Base-by-base conservation (phyloP, 805 yeast species). In the Cyberlindnera amylophila region DNA sequence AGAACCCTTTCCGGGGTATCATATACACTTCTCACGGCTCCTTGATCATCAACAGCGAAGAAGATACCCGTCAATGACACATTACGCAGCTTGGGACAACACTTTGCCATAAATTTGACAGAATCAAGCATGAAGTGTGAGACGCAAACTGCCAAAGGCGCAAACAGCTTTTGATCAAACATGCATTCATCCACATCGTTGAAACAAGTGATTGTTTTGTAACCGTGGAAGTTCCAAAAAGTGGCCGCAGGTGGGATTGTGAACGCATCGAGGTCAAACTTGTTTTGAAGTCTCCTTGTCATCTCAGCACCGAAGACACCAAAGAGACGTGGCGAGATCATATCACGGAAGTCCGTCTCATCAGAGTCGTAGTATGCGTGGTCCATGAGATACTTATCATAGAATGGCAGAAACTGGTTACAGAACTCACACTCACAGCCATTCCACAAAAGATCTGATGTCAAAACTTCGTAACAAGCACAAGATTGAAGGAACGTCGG, bases 391-490 rank as follows among this genome's bases (percentile, higher is more conserved):
- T 71, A 83, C 13, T 73, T 68, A 51, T 85, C 95, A 38, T 80
- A 67, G 10, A 73, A 49, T 0, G 72, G 72, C 18, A 84, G 59
- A 32, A 65, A 66, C 12, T 64, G 63, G 4, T 43, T 41, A 53
- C 95, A 85, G 49, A 70, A 75, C 1, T 50, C 46, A 56, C 95
- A 85, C 30, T 70, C 71, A 58, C 91, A 84, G 0, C 91, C 91
- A 55, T 83, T 84, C 90, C 91, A 85, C 18, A 85, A 59, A 38
- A 85, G 49, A 47, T 81, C 84, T 35, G 86, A 82, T 56, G 80
- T 78, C 6, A 81, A 58, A 42, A 81, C 81, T 50, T 85, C 95
- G 57, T 83, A 85, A 47, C 86, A 76, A 0, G 87, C 67, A 16
- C 81, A 63, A 0, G 80, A 64, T 43, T 79, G 77, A 48, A 85